A percentile compares a stretch with the other conserved stretches of the same genome.
Conservation (phyloP, 805 yeast species). For the Yamadazyma tumulicola region DNA sequence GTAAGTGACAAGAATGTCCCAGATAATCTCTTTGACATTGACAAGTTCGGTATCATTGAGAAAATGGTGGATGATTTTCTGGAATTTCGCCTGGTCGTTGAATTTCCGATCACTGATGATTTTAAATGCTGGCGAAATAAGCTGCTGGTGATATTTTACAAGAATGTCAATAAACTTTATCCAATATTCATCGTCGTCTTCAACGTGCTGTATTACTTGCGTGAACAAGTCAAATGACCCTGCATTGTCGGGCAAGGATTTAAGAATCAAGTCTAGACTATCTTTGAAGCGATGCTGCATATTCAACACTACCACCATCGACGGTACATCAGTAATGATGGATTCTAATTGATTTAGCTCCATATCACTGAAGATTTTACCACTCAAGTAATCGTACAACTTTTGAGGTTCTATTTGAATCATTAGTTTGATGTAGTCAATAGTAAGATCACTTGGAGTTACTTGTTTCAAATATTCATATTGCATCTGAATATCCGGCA, state of each 20-base stretch:
- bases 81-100: conserved; percentile 38
- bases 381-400: conserved; percentile 15
- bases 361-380: conserved; percentile 3
- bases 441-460: conserved; percentile 6
- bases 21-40: conserved; percentile 56
- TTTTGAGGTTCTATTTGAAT: conserved; percentile 12
- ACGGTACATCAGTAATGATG: conserved; percentile 23
- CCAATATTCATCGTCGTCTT: conserved; percentile 20
- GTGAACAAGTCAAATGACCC: conserved; percentile 3
- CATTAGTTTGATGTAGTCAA: conserved; percentile 22
- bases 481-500: conserved; percentile 19
- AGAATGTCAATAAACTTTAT: conserved; percentile 22
- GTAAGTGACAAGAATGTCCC: conserved; percentile 62
- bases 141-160: conserved; percentile 19
- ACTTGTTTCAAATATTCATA: conserved; percentile 22
- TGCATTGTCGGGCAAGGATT: conserved; percentile 14
- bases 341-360: conserved; percentile 8
- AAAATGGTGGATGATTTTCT: conserved; percentile 53
- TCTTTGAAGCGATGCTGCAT: conserved; percentile 18
- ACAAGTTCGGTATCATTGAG: conserved; percentile 55
- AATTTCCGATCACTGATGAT: conserved; percentile 26
- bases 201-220: conserved; percentile 1
- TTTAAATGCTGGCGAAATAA: conserved; percentile 32
- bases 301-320: conserved; percentile 29
- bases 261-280: conserved; percentile 27